Percentiles rank a stretch among this genome's conserved stretches.
These are phyloP conservation scores for Zopfia rhizophila DNA, from an alignment of 2,329 filamentous ascomycete species.

Conservation along the genomic window DNA sequence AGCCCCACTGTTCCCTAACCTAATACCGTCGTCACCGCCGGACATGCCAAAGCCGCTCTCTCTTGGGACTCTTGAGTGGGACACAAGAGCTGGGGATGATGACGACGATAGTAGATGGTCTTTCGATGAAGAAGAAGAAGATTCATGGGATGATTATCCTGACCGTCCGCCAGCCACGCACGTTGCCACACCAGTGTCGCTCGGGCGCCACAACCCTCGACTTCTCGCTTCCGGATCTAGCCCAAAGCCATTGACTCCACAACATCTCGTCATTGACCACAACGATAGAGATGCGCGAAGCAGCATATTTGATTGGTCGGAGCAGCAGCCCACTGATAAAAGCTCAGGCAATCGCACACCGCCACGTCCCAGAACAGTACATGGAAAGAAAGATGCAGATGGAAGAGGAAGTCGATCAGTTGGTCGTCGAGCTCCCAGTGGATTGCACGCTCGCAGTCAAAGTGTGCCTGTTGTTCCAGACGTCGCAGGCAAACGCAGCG, in stretches of 20 bases:
- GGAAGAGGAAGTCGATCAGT: conserved; percentile 74
- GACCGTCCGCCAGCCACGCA: conserved; percentile 43
- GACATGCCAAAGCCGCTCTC: conserved; percentile 55
- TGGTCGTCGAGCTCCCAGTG: conserved; percentile 74
- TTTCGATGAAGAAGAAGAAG: conserved; percentile 51
- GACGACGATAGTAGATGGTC: conserved; percentile 55
- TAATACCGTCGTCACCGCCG: conserved; percentile 58
- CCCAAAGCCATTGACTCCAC: conserved; percentile 52
- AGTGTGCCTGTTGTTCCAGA: conserved; percentile 80
- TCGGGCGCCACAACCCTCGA: conserved; percentile 44
- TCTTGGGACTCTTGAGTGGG: conserved; percentile 54
- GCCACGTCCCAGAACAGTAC: conserved; percentile 77
- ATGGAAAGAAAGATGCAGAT: conserved; percentile 78
- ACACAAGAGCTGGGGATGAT: conserved; percentile 50
- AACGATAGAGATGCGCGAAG: conserved; percentile 62
- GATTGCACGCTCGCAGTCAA: conserved; percentile 79
- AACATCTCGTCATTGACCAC: conserved; percentile 47
- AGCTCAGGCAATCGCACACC: conserved; percentile 66
- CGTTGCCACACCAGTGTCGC: conserved; percentile 42
- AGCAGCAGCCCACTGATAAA: conserved; percentile 71
- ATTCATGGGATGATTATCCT: conserved; percentile 52
- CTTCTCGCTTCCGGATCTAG: conserved; percentile 42
- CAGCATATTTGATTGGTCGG: conserved; percentile 83
- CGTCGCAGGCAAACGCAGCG: conserved; percentile 61
- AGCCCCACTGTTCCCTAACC: conserved; percentile 50